Percentiles rank a stretch among this genome's conserved stretches.
Conservation (phyloP, 306 rosid species). For the Pterocarpus macrocarpus region DNA sequence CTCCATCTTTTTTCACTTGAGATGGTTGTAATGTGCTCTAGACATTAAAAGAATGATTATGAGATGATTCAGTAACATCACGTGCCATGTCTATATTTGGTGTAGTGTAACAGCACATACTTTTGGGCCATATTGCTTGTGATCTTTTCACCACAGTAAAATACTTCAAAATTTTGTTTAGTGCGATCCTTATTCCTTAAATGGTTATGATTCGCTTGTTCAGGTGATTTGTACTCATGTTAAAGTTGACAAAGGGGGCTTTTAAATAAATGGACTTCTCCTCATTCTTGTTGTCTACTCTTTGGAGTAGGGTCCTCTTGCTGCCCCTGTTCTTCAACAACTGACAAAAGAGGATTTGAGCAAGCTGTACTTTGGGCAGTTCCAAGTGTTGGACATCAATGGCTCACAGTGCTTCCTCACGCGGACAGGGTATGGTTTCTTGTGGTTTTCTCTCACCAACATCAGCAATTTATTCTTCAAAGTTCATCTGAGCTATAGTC, state of each 20-base stretch:
- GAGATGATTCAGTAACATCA: background rate
- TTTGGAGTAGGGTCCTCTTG: slow-evolving; percentile 75
- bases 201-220: background rate
- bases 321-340: slow-evolving; percentile 85
- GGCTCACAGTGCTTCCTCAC: slow-evolving; percentile 80
- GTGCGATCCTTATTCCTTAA: no score
- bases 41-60: background rate
- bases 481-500: background rate
- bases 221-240: background rate
- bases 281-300: no score
- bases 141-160: background rate
- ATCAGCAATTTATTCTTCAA: slow-evolving; percentile 8
- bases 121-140: background rate
- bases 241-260: no score
- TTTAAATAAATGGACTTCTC: no score
- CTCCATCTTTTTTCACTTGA: no score
- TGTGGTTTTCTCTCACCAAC: slow-evolving; percentile 6
- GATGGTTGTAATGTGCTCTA: slow-evolving; percentile 8
- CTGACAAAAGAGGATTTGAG: slow-evolving; percentile 83
- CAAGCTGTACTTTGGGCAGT: slow-evolving; percentile 80
- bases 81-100: background rate
- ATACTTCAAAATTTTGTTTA: background rate
- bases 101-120: background rate
- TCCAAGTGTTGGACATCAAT: slow-evolving; percentile 75
- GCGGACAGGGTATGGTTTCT: slow-evolving; percentile 78